Evolutionary conservation across 257 asterid species (phyloP).

Genomic region (Gentiana macrophylla): DNA sequence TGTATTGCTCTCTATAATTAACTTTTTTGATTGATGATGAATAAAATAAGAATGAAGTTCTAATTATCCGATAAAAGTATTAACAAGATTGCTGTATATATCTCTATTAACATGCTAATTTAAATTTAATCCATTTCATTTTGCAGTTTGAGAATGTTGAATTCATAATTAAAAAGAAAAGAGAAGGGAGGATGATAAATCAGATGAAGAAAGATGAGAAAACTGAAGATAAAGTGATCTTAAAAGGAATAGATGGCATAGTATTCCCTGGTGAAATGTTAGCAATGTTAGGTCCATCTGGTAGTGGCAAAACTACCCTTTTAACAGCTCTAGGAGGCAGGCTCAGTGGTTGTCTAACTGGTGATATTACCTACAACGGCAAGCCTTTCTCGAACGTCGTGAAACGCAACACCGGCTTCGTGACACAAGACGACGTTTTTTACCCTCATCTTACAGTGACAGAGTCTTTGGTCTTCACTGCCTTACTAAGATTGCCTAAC

Average conservation of each 20-base stretch:
- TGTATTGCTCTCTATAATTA: background rate
- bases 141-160: conserved; percentile 63
- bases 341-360: conserved; percentile 32
- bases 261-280: conserved; percentile 62
- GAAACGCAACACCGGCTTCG: conserved; percentile 71
- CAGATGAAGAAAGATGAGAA: conserved; percentile 1
- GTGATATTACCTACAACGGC: conserved; percentile 45
- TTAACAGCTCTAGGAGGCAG: conserved; percentile 75
- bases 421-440: conserved; percentile 67
- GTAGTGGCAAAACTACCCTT: conserved; percentile 84
- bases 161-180: conserved; percentile 31
- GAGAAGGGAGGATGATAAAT: conserved; percentile 17
- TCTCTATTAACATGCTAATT: background rate
- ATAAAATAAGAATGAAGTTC: background rate
- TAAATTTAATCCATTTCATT: background rate
- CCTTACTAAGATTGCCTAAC: conserved; percentile 56
- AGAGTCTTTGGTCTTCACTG: conserved; percentile 65
- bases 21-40: background rate
- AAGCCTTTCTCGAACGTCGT: conserved; percentile 44
- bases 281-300: conserved; percentile 92
- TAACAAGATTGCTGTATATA: background rate
- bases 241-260: conserved; percentile 56
- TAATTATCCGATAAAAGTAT: background rate
- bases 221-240: conserved; percentile 36
- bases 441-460: conserved; percentile 71